These are phyloP conservation scores for Metschnikowia continentalis DNA, from an alignment of 805 yeast species.

Conservation along the genomic window DNA sequence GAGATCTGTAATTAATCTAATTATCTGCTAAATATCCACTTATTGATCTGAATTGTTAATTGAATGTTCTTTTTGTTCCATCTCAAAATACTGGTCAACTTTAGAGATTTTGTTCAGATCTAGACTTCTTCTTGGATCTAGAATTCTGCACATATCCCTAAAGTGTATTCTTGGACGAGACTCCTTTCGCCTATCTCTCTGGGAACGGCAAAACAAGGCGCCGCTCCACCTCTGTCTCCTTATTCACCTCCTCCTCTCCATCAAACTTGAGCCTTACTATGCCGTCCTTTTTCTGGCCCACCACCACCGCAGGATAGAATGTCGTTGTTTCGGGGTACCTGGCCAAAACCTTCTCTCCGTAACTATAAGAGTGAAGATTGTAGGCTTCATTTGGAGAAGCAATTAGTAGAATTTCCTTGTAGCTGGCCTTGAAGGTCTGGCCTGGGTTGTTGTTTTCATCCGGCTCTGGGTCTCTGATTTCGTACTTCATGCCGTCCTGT, in stretches of 20 bases:
- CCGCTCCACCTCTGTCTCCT: slow-evolving; percentile 90
- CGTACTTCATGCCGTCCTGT: slow-evolving; percentile 70
- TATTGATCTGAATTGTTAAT: no score
- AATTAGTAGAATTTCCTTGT: slow-evolving; percentile 74
- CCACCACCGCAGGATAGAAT: slow-evolving; percentile 90
- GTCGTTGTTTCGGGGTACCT: slow-evolving; percentile 97
- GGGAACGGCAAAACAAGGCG: slow-evolving; percentile 79
- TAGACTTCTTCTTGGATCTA: no score
- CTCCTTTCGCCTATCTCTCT: slow-evolving; percentile 13
- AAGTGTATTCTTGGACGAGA: no score
- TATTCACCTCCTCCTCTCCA: slow-evolving; percentile 95
- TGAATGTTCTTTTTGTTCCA: no score
- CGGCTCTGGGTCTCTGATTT: slow-evolving; percentile 97
- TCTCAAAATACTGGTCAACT: no score
- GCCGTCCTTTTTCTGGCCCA: slow-evolving; percentile 70
- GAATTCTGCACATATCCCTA: no score
- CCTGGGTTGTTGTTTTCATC: slow-evolving; percentile 90
- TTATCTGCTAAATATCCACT: no score
- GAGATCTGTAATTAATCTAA: no score
- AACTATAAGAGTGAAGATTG: slow-evolving; percentile 52
- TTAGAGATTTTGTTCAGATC: no score
- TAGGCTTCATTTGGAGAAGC: slow-evolving; percentile 48
- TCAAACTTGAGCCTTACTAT: slow-evolving; percentile 79
- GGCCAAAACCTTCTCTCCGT: slow-evolving; percentile 81
- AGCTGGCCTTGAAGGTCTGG: slow-evolving; percentile 73